Evolutionary conservation across 208 protist genomes (phyloP), one percentile per base, ranked within the genome.

Genomic region (Trypanosomatidae sp.): DNA sequence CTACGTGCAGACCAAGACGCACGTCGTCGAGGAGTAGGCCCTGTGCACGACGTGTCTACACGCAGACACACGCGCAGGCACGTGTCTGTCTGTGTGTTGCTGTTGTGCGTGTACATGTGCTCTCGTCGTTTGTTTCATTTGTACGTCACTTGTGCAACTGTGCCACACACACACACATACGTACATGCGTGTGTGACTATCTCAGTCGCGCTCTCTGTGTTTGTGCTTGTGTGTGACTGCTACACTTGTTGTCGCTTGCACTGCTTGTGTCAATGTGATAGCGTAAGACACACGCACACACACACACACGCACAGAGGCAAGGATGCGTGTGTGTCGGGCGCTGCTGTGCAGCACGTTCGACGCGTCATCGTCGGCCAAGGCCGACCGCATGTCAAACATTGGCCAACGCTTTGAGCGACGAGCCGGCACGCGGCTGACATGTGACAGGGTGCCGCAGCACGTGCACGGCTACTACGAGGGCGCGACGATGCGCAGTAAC

Each of bases 1-100:
- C 69, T 99, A 99, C 71, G 95, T 99, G 22, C 88, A 85, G 66
- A 92, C 96, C 41, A 98, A 96, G 75, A 86, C 85, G 43, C 79
- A 83, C 71, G 64, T 97, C 38, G 63, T 81, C 40, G 74, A 51
- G 18, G 69, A 70, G 1, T 73, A 86, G n/a, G 30, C 30, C n/a
- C n/a, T n/a, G 2, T n/a, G 33, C 33, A 20, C 19, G 19, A 18
- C 4, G 33, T 38, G 6, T n/a, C 15, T 33, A n/a, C 28, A 33
- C 28, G 10, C 8, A 33, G 28, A 33, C 13, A 13, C 28, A 33
- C 13, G 22, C 7, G 11, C 39, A 18, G 11, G 8, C 39, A 30
- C 7, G 39, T 28, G 19, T 8, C 39, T 43, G 11, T 43, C 7
- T 43, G 39, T 43, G 30, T 35, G 30, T 35, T 15, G n/a, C 11